A percentile compares a stretch with the other conserved stretches of the same genome.
These are phyloP conservation scores for Lobosporangium transversale DNA, from an alignment of 192 early-diverging fungal species.

Conservation along the genomic window DNA sequence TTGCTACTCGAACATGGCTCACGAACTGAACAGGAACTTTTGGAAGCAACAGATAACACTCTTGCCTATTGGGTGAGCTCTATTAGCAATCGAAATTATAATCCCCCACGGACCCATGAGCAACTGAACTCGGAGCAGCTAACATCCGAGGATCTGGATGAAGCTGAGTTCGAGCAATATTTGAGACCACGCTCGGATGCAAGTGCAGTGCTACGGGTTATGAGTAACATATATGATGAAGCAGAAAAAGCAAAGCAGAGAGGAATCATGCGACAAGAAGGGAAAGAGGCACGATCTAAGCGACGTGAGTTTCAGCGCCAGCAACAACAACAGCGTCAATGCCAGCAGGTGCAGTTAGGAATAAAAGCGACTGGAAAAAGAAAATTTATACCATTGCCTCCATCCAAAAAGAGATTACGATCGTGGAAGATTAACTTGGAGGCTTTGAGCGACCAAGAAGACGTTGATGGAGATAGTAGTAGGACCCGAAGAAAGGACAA, in stretches of 20 bases:
- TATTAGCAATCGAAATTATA: background rate
- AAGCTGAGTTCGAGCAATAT: constrained; percentile 13
- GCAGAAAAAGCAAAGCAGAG: background rate
- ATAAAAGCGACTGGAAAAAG: too few relatives aligned
- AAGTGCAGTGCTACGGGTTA: background rate
- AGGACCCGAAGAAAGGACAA: background rate
- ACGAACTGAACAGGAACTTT: constrained; percentile 21
- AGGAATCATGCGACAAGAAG: background rate
- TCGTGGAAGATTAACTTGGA: constrained; percentile 21
- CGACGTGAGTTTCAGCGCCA: too few relatives aligned
- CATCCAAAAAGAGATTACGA: background rate
- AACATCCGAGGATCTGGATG: constrained; percentile 24
- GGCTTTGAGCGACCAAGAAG: constrained; percentile 6
- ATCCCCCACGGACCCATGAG: background rate
- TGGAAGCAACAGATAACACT: constrained; percentile 2
- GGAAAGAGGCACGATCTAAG: too few relatives aligned
- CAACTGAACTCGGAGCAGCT: constrained; percentile 12
- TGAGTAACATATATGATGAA: background rate
- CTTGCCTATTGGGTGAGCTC: constrained; percentile 8
- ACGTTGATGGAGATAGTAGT: background rate
- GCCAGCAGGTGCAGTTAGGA: too few relatives aligned
- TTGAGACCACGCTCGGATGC: constrained; percentile 1
- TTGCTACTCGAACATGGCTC: constrained; percentile 8
- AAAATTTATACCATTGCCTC: too few relatives aligned
- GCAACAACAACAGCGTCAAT: too few relatives aligned